Percentiles rank a stretch among this genome's conserved stretches.
phyloP scores from a whole-genome alignment of 805 yeast genomes.

The Saccharomycopsis sp. region DNA sequence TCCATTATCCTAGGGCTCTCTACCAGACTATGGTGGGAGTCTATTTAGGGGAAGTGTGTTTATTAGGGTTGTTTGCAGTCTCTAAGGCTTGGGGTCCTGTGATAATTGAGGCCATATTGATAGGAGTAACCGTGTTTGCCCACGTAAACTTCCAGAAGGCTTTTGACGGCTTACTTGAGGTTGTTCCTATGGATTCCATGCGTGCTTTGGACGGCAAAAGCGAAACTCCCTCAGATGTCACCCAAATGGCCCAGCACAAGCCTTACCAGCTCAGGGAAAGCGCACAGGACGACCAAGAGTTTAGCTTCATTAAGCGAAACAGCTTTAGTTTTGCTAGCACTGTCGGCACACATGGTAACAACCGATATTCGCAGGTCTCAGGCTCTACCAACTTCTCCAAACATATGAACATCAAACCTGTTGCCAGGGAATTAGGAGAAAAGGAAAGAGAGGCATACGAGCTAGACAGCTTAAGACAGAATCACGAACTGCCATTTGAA shows the following conservation, averaged over 20 bases:
- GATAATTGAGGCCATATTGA: conserved; percentile 60
- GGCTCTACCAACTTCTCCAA: neutral
- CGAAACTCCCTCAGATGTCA: conserved; percentile 49
- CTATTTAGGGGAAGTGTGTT: conserved; percentile 79
- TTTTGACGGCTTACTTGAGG: conserved; percentile 51
- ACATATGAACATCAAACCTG: neutral
- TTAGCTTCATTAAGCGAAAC: neutral
- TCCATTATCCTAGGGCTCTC: conserved; percentile 80
- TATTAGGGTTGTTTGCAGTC: conserved; percentile 80
- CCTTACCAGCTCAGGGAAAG: neutral
- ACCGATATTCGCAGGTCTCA: neutral
- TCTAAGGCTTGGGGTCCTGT: conserved; percentile 96
- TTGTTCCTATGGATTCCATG: conserved; percentile 68
- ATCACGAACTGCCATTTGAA: neutral
- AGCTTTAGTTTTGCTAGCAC: neutral
- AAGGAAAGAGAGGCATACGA: neutral
- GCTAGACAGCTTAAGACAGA: neutral
- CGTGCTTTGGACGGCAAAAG: conserved; percentile 66
- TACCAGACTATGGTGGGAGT: conserved; percentile 85
- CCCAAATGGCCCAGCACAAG: neutral
- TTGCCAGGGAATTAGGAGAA: neutral
- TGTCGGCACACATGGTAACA: neutral
- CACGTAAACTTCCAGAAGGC: conserved; percentile 62
- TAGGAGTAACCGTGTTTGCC: conserved; percentile 58
- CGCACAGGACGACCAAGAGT: neutral